Percentiles rank a stretch among this genome's conserved stretches.
These are phyloP conservation scores for Chrysopogon serrulatus DNA, from an alignment of 176 grass and related monocot species.

Conservation along the genomic window DNA sequence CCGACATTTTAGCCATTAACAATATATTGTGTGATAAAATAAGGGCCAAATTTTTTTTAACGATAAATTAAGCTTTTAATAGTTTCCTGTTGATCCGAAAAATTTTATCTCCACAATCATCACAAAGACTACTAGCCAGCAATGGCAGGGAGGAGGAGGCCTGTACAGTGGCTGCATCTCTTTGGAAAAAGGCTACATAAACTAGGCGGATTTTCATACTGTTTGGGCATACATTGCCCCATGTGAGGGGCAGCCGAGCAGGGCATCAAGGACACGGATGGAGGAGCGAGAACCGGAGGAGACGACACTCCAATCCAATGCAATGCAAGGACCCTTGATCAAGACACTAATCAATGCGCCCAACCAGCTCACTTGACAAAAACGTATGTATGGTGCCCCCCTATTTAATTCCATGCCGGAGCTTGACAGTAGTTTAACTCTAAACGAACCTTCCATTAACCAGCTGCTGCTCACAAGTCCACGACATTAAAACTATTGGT, in stretches of 20 bases:
- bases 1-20: neutral
- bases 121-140: neutral
- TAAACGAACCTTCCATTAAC: conserved; percentile 2
- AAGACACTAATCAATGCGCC: conserved; percentile 16
- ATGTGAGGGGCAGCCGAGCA: conserved; percentile 18
- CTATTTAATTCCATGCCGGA: neutral
- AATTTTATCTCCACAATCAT: neutral
- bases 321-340: neutral
- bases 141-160: neutral
- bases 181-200: neutral
- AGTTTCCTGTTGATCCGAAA: neutral
- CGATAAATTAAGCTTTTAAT: neutral
- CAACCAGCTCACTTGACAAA: conserved; percentile 20
- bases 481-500: neutral
- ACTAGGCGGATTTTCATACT: neutral
- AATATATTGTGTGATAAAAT: neutral
- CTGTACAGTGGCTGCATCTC: neutral
- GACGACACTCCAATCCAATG: neutral
- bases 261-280: neutral
- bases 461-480: neutral
- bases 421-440: neutral
- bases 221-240: conserved; percentile 8
- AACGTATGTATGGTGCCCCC: neutral
- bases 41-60: no score
- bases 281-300: neutral